These are phyloP conservation scores for Penstemon newberryi DNA, from an alignment of 257 asterid genomes.

Conservation along the genomic window DNA sequence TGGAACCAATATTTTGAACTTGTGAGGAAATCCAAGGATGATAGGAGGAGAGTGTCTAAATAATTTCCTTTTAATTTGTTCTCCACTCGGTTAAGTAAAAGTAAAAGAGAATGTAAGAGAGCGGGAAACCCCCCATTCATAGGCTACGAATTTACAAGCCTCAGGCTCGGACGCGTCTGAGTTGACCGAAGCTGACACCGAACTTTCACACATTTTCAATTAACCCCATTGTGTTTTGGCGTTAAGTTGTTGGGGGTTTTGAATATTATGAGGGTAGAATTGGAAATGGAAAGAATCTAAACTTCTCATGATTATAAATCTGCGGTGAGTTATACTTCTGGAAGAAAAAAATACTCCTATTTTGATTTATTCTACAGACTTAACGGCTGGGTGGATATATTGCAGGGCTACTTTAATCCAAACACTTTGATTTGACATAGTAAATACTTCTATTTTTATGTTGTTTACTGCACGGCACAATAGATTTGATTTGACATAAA, in stretches of 20 bases:
- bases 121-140: constrained; percentile 63
- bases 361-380: background rate
- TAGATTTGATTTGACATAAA: too few species aligned
- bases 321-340: background rate
- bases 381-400: constrained; percentile 17
- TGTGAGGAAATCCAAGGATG: constrained; percentile 18
- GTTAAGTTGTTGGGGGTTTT: background rate
- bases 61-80: constrained; percentile 28
- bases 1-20: background rate
- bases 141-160: constrained; percentile 38
- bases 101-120: constrained; percentile 39
- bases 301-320: background rate
- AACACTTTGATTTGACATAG: too few species aligned
- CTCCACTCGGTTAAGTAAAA: constrained; percentile 61
- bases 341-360: too few species aligned
- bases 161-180: constrained; percentile 34
- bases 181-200: constrained; percentile 64
- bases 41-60: constrained; percentile 27
- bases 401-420: background rate
- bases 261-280: constrained; percentile 21
- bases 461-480: background rate
- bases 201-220: constrained; percentile 15
- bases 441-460: too few species aligned
- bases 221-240: background rate
- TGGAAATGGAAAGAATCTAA: background rate